These are phyloP conservation scores for Anisodus acutangulus DNA, from an alignment of 257 asterid species.

Conservation along the genomic window DNA sequence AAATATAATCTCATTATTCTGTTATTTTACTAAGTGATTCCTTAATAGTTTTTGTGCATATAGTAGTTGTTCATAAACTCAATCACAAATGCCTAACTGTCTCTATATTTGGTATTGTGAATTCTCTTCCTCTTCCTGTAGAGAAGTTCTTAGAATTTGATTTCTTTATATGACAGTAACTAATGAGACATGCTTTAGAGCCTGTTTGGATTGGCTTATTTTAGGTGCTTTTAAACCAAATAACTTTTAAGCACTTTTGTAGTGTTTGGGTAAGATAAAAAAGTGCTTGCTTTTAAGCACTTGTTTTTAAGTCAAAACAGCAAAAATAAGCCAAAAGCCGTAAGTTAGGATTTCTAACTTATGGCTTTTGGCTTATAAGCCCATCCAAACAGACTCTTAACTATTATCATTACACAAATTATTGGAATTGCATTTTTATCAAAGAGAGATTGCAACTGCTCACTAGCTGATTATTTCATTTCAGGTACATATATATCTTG, in stretches of 20 bases:
- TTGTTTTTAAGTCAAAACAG: too few species aligned
- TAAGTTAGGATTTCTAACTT: too few species aligned
- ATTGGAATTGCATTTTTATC: not conserved
- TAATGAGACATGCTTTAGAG: not conserved
- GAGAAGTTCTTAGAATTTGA: not conserved
- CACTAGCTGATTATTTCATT: not conserved
- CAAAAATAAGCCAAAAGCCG: too few species aligned
- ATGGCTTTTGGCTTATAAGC: too few species aligned
- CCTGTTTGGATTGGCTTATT: too few species aligned
- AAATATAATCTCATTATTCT: not conserved
- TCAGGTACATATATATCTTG: conserved; percentile 23
- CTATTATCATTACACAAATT: not conserved
- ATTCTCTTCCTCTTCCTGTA: not conserved
- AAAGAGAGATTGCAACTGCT: not conserved
- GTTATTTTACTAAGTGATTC: not conserved
- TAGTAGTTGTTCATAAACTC: not conserved
- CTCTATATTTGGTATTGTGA: not conserved
- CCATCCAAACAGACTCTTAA: too few species aligned
- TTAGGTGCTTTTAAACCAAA: too few species aligned
- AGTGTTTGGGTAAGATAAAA: too few species aligned
- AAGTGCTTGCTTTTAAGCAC: too few species aligned
- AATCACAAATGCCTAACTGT: not conserved
- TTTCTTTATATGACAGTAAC: not conserved
- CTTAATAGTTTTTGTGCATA: not conserved
- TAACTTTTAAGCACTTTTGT: too few species aligned